Evolutionary conservation across 2,329 filamentous ascomycete genomes (phyloP).

Genomic region (Lasiodiplodia sp.): DNA sequence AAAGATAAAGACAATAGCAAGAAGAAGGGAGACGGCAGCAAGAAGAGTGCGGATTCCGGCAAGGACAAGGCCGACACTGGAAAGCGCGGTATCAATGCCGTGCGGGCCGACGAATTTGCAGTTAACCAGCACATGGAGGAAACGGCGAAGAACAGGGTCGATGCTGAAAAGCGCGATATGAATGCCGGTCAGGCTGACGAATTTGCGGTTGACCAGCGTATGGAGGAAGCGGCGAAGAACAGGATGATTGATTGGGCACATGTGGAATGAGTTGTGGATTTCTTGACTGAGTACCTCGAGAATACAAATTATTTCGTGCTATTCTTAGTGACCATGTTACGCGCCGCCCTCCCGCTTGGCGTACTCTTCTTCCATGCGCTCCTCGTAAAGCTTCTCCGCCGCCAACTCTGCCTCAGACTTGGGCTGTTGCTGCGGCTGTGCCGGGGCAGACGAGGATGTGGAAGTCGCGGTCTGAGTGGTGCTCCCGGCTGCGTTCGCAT

Average conservation of each 20-base stretch:
- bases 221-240: neutral
- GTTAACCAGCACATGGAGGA: neutral
- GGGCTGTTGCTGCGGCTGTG: slow-evolving; percentile 16
- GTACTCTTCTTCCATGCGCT: slow-evolving; percentile 37
- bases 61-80: too few species aligned
- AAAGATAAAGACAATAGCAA: too few species aligned
- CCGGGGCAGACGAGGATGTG: neutral
- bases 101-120: too few species aligned
- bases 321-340: slow-evolving; percentile 1
- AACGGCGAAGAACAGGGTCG: neutral
- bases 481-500: slow-evolving; percentile 25
- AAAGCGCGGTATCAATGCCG: too few species aligned
- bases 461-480: neutral
- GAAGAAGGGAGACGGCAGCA: too few species aligned
- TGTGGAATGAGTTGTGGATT: neutral
- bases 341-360: slow-evolving; percentile 36
- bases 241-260: neutral
- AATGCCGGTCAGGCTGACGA: neutral
- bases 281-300: neutral
- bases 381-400: slow-evolving; percentile 36
- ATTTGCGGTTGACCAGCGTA: neutral
- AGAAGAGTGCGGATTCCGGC: too few species aligned
- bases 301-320: neutral
- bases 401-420: slow-evolving; percentile 35
- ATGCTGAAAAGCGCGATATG: neutral